These are phyloP conservation scores for Trichoderma hamatum DNA, from an alignment of 2,329 filamentous ascomycete species.

Conservation along the genomic window DNA sequence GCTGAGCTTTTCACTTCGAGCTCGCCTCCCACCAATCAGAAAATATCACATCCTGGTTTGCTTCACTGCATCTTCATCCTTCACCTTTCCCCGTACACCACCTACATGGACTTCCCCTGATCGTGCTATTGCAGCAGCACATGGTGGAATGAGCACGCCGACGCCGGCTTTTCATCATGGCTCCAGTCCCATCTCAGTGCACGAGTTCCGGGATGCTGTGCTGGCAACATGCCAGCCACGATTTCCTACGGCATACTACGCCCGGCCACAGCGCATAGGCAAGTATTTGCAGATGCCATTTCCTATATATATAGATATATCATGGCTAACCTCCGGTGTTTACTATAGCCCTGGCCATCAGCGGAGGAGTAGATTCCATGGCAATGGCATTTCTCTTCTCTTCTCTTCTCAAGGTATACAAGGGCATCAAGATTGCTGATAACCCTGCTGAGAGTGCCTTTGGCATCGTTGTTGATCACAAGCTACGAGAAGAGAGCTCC, in stretches of 20 bases:
- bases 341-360: constrained; percentile 73
- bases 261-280: constrained; percentile 48
- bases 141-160: constrained; percentile 43
- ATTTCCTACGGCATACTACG: constrained; percentile 47
- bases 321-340: neutral
- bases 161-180: constrained; percentile 43
- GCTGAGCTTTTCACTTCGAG: neutral
- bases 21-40: neutral
- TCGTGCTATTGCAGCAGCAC: constrained; percentile 19
- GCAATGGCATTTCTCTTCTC: constrained; percentile 78
- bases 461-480: constrained; percentile 61
- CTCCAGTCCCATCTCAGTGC: constrained; percentile 42
- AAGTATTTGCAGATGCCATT: constrained; percentile 21
- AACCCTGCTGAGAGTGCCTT: constrained; percentile 47
- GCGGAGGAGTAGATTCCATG: constrained; percentile 98
- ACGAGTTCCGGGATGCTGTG: constrained; percentile 52
- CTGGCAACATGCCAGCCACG: constrained; percentile 53
- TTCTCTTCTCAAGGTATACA: constrained; percentile 43
- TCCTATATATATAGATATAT: neutral
- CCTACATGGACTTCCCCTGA: constrained; percentile 23
- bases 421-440: constrained; percentile 48
- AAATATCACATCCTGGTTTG: neutral
- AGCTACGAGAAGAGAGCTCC: constrained; percentile 55
- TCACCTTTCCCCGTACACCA: neutral
- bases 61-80: neutral